phyloP scores from a whole-genome alignment of 495 filamentous ascomycete genomes.

The Lindgomyces ingoldianus region DNA sequence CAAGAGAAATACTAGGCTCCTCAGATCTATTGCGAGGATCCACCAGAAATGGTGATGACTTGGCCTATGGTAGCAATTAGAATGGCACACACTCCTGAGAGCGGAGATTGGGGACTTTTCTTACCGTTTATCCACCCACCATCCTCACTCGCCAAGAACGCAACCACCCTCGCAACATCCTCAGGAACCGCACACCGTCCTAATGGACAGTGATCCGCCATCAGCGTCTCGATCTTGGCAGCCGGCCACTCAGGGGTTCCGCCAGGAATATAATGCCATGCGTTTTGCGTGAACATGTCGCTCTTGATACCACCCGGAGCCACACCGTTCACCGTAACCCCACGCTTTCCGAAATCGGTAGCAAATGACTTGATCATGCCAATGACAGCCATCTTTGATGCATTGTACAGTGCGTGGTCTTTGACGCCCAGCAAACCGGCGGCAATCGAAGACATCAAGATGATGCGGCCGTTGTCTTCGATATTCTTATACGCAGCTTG shows the following conservation, averaged over 20 bases:
- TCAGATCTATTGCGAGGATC: conserved; percentile 45
- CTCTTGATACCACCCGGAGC: conserved; percentile 77
- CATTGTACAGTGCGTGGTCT: conserved; percentile 75
- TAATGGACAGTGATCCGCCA: conserved; percentile 53
- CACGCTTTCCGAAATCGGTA: conserved; percentile 68
- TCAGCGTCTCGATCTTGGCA: conserved; percentile 49
- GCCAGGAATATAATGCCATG: conserved; percentile 61
- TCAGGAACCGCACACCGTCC: conserved; percentile 57
- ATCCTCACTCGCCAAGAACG: conserved; percentile 57
- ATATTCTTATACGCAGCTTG: conserved; percentile 73
- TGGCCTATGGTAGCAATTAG: conserved; percentile 37
- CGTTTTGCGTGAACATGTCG: conserved; percentile 72
- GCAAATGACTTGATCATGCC: conserved; percentile 76
- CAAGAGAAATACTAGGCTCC: neutral
- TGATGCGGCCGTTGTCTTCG: conserved; percentile 65
- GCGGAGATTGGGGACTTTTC: no score
- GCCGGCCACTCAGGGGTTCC: conserved; percentile 46
- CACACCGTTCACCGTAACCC: conserved; percentile 75
- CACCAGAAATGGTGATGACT: conserved; percentile 50
- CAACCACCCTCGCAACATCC: conserved; percentile 61
- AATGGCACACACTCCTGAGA: no score
- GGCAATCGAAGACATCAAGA: conserved; percentile 62
- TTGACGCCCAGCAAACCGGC: conserved; percentile 60
- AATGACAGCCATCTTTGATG: conserved; percentile 75
- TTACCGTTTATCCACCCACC: conserved; percentile 65